Conservation (phyloP, 768 basidiomycete species). For the Scleroderma citrinum region DNA sequence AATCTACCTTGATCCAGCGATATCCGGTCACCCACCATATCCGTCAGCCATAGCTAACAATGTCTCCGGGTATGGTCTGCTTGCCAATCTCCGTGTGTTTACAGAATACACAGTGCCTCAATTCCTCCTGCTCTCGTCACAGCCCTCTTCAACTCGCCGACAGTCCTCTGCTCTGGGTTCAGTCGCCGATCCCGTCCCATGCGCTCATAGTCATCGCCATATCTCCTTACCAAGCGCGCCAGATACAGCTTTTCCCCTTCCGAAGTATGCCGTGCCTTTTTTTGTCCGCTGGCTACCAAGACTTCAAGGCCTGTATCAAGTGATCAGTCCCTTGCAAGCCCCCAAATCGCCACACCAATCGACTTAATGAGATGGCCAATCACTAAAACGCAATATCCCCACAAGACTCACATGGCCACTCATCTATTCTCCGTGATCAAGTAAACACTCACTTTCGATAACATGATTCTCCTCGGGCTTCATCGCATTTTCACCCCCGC, state of each 20-base stretch:
- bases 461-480: background rate
- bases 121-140: slow-evolving; percentile 51
- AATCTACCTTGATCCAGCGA: slow-evolving; percentile 14
- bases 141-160: slow-evolving; percentile 66
- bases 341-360: too few relatives aligned
- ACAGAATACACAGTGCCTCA: slow-evolving; percentile 22
- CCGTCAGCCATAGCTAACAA: too few relatives aligned
- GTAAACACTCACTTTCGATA: slow-evolving; percentile 32
- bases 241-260: slow-evolving; percentile 65
- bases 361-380: too few relatives aligned
- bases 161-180: slow-evolving; percentile 82
- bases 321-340: slow-evolving; percentile 8
- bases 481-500: background rate
- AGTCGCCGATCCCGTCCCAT: slow-evolving; percentile 79
- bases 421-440: too few relatives aligned
- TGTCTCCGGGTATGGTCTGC: too few relatives aligned
- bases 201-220: slow-evolving; percentile 63
- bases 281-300: slow-evolving; percentile 43
- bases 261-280: slow-evolving; percentile 58
- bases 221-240: slow-evolving; percentile 53
- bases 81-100: too few relatives aligned
- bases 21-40: slow-evolving; percentile 6
- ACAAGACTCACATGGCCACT: too few relatives aligned
- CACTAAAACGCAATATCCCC: too few relatives aligned
- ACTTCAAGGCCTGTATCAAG: slow-evolving; percentile 55